These are phyloP conservation scores for Tylopilus balloui DNA, from an alignment of 768 basidiomycete genomes.

Conservation along the genomic window DNA sequence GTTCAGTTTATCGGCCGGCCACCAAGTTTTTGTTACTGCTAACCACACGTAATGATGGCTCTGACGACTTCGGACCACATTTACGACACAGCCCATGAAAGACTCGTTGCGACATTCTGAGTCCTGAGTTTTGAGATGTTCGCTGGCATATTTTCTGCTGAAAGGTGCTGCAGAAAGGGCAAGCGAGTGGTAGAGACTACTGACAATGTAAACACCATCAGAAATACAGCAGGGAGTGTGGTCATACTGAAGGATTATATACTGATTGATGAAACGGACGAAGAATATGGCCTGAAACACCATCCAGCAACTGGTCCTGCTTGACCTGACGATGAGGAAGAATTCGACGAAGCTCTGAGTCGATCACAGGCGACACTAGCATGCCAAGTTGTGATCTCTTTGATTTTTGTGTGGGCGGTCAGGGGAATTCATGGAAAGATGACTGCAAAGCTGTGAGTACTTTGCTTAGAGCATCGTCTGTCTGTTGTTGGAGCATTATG, in stretches of 20 bases:
- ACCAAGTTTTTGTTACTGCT: background rate
- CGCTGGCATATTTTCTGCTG: background rate
- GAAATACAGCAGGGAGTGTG: background rate
- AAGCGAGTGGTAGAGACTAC: background rate
- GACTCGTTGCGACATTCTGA: constrained; percentile 16
- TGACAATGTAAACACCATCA: background rate
- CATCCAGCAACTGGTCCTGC: too few species aligned
- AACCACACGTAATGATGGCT: constrained; percentile 62
- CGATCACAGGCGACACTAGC: too few species aligned
- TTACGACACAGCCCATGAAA: too few species aligned
- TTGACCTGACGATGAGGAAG: too few species aligned
- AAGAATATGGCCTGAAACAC: background rate
- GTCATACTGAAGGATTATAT: background rate
- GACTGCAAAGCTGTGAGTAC: too few species aligned
- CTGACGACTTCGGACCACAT: constrained; percentile 39
- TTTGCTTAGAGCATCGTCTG: too few species aligned
- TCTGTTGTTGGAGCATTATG: too few species aligned
- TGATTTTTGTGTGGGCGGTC: background rate
- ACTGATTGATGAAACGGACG: background rate
- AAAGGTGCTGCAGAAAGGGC: background rate
- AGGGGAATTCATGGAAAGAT: background rate
- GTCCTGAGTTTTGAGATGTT: constrained; percentile 1
- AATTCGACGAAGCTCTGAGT: background rate
- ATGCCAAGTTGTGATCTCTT: too few species aligned
- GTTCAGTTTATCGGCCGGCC: background rate